A percentile compares a stretch with the other conserved stretches of the same genome.
These are phyloP conservation scores for Vitis cinerea DNA, from an alignment of 164 flowering plant genomes.

Conservation along the genomic window DNA sequence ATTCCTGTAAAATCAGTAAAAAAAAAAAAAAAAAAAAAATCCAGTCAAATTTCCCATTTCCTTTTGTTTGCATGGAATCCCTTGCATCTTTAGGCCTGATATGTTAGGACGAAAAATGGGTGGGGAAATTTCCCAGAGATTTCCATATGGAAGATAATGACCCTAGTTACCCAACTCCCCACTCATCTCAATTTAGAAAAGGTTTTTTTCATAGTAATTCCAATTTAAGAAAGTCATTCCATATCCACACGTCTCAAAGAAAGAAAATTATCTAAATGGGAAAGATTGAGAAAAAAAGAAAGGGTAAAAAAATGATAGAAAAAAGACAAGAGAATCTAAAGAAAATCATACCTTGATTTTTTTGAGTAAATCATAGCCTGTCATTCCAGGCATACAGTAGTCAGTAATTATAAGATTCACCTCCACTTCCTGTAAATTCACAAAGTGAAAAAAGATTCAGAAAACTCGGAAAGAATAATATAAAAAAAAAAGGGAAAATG, in stretches of 20 bases:
- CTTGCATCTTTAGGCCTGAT: background rate
- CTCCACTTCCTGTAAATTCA: conserved; percentile 43
- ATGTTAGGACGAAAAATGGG: conserved; percentile 6
- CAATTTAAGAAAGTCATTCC: background rate
- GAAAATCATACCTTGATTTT: conserved; percentile 52
- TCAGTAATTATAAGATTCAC: conserved; percentile 70
- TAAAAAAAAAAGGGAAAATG: background rate
- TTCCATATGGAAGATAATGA: background rate
- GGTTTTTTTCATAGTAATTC: conserved; percentile 4
- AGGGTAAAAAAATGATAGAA: conserved; percentile 7
- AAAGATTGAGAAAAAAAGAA: conserved; percentile 1
- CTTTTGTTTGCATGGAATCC: background rate
- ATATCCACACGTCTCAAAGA: background rate
- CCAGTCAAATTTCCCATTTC: background rate
- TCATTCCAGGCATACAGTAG: conserved; percentile 79
- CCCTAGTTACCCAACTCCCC: no score
- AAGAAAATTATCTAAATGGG: background rate
- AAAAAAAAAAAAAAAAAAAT: background rate
- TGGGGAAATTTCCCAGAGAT: conserved; percentile 8
- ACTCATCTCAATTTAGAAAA: background rate
- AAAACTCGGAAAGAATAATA: background rate
- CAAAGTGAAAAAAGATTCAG: background rate
- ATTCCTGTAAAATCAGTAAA: conserved; percentile 52
- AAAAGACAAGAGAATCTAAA: conserved; percentile 4
- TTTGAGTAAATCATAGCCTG: conserved; percentile 75